Evolutionary conservation across 163 green algal species (phyloP).

Genomic region (Scenedesmus sp.): DNA sequence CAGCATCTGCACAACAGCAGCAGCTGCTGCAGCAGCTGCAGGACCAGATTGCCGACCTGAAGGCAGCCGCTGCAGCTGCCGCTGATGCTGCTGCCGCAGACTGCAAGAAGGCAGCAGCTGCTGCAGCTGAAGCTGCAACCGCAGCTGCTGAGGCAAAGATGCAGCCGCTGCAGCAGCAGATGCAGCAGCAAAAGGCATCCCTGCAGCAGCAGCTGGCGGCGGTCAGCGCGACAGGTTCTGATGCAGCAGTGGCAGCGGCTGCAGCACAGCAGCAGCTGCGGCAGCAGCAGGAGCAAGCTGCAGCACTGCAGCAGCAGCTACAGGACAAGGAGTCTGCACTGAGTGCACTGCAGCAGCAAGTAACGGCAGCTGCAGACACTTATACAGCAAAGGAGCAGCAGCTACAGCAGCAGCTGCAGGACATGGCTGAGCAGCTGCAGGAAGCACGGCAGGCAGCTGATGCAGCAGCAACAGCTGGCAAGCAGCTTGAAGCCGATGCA

Average conservation of each 20-base stretch:
- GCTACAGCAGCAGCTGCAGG: background rate
- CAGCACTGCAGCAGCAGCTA: background rate
- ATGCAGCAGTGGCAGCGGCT: background rate
- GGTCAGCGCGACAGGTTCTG: background rate
- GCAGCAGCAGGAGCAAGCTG: background rate
- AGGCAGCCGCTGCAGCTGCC: slow-evolving; percentile 3
- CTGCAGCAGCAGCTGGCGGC: background rate
- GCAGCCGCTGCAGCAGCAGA: slow-evolving; percentile 6
- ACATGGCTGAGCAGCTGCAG: background rate
- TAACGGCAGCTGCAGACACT: background rate
- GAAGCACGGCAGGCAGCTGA: background rate
- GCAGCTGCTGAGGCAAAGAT: background rate
- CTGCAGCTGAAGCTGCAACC: background rate
- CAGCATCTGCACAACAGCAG: slow-evolving; percentile 11
- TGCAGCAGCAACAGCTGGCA: background rate
- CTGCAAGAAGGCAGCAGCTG: background rate
- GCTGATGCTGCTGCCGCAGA: background rate
- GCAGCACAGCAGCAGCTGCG: slow-evolving; percentile 5
- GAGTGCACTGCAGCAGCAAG: background rate
- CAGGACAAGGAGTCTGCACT: background rate
- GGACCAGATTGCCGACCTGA: background rate
- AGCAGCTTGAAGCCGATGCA: background rate
- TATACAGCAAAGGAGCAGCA: background rate
- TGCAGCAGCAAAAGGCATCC: slow-evolving; percentile 6
- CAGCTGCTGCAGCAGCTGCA: slow-evolving; percentile 1